Base-by-base conservation (phyloP, 164 flowering plant species). In the Berberis vulgaris region DNA sequence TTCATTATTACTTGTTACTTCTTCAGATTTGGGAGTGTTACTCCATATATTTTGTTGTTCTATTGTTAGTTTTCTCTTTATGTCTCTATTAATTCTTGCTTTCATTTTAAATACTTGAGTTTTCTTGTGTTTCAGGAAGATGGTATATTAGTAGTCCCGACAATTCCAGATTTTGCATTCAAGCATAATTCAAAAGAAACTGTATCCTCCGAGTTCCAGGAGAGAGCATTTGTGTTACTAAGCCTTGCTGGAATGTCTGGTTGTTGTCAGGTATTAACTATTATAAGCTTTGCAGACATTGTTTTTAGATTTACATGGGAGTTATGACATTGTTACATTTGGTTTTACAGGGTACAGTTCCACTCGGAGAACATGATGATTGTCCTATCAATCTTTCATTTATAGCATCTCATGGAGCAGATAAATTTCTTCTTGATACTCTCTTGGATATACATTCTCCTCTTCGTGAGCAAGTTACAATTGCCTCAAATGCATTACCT, bases 191-290 rank as follows among this genome's bases (percentile, higher is more conserved):
- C 83, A 69, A 88, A 79, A 75, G 84, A 81, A 76, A 68, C 69
- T 39, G 47, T 69, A 47, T 69, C 72, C 43, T 52, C 73, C 59
- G 96, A 91, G 83, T 86, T 82, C 69, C 79, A 72, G 61, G 84
- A 84, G 65, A 79, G 88, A 74, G 75, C 85, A 55, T 77, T 75
- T 69, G 77, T 81, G 54, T 50, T 91, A 43, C 66, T 80, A 52
- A 84, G 98, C 82, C 82, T 94, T 62, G 84, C 89, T 12, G 83
- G 83, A 73, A 86, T 91, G 89, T 87, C 98, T 65, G 97, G 98
- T 3, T 87, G 98, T 74, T 93, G 98, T 78, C 92, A 93, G 96
- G 98, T 90, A 75, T 54, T n/a, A 54, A 57, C 49, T n/a, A 12
- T 49, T 7, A 3, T 63, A 26, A 13, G 9, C 8, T 47, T 7